Evolutionary conservation across 768 basidiomycete genomes (phyloP).

Genomic region (Calocybe gangraenosa): DNA sequence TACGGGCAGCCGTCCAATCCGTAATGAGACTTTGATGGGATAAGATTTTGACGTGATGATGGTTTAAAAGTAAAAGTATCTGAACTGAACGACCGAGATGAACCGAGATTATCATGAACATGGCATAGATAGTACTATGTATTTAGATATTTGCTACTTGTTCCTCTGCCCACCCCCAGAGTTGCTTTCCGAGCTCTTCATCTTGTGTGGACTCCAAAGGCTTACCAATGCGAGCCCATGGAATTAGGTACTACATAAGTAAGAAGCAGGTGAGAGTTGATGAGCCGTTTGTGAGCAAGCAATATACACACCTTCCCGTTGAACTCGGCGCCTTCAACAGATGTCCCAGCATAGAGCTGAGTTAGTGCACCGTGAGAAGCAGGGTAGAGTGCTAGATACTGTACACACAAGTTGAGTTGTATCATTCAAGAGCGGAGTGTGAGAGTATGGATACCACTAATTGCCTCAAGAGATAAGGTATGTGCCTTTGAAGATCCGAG

Average conservation of each 20-base stretch:
- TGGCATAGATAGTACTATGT: too few species aligned
- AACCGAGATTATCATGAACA: too few species aligned
- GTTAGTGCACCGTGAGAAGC: conserved; percentile 41
- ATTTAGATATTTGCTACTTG: too few species aligned
- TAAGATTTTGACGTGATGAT: too few species aligned
- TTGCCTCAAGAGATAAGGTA: not conserved
- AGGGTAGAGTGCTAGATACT: conserved; percentile 19
- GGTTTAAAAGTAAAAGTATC: too few species aligned
- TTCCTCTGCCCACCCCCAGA: conserved; percentile 32
- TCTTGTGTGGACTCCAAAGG: conserved; percentile 20
- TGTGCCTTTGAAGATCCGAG: conserved; percentile 29
- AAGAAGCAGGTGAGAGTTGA: not conserved
- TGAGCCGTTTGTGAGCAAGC: not conserved
- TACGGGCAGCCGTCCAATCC: too few species aligned
- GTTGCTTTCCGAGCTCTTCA: conserved; percentile 25
- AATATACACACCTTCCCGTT: conserved; percentile 41
- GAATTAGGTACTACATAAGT: conserved; percentile 31
- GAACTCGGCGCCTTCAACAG: conserved; percentile 31
- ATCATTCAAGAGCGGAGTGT: too few species aligned
- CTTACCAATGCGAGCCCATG: conserved; percentile 35
- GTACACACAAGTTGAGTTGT: not conserved
- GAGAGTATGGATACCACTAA: not conserved
- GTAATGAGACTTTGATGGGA: too few species aligned
- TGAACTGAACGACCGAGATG: too few species aligned
- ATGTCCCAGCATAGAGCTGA: conserved; percentile 47